Conservation (phyloP, 2,329 filamentous ascomycete genomes). For the Alternaria incomplexa region DNA sequence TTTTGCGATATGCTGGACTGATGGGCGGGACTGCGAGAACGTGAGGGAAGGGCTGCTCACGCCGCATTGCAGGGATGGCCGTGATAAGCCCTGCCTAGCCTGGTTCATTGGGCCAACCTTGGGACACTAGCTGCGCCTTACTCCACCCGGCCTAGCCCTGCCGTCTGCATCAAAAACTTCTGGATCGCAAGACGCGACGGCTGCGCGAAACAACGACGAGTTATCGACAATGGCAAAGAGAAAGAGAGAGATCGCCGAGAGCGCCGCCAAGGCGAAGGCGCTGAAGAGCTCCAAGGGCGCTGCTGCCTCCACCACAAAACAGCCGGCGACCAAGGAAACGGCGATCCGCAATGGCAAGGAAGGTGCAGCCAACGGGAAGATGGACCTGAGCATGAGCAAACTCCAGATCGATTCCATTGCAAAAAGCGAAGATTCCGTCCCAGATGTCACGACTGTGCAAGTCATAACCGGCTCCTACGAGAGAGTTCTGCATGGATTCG, state of each 20-base stretch:
- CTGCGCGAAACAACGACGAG: slow-evolving; percentile 10
- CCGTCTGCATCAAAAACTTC: slow-evolving; percentile 30
- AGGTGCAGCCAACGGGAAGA: slow-evolving; percentile 21
- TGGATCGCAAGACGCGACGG: slow-evolving; percentile 17
- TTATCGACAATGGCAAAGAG: slow-evolving; percentile 41
- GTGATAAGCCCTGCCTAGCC: slow-evolving; percentile 36
- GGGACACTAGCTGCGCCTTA: slow-evolving; percentile 1
- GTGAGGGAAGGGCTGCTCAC: slow-evolving; percentile 30
- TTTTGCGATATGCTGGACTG: slow-evolving; percentile 36
- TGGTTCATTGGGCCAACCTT: slow-evolving; percentile 8
- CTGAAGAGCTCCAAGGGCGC: slow-evolving; percentile 38
- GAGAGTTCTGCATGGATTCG: slow-evolving; percentile 86
- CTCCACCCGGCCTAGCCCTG: slow-evolving; percentile 23
- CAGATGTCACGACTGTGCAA: slow-evolving; percentile 66
- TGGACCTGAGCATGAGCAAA: slow-evolving; percentile 26
- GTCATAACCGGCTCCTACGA: slow-evolving; percentile 95
- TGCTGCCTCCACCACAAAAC: slow-evolving; percentile 22
- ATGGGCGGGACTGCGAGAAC: slow-evolving; percentile 36
- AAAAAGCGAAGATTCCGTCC: slow-evolving; percentile 6
- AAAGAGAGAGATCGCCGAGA: slow-evolving; percentile 39
- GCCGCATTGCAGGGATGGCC: slow-evolving; percentile 15
- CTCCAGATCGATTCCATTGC: slow-evolving; percentile 9
- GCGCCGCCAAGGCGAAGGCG: slow-evolving; percentile 23
- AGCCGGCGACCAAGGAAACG: slow-evolving; percentile 19
- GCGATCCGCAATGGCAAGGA: slow-evolving; percentile 25